A percentile compares a stretch with the other conserved stretches of the same genome.
Conservation (phyloP, 2,329 filamentous ascomycete genomes). For the Aspergillus chevalieri region DNA sequence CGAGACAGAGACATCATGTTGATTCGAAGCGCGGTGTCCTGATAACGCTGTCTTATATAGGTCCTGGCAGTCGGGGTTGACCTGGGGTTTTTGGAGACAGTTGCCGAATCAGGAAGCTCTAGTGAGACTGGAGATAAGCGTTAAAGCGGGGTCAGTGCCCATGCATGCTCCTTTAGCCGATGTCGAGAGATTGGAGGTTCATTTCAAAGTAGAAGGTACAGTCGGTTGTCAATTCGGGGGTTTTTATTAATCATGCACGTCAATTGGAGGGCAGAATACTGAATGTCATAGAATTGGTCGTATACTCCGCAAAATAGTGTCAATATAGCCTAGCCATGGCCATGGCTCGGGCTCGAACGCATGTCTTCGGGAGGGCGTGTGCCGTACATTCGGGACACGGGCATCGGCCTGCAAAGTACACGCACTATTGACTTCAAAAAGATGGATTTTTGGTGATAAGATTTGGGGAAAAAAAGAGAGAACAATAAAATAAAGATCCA, state of each 20-base stretch:
- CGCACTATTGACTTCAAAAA: constrained; percentile 4
- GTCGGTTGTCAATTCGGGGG: neutral
- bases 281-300: neutral
- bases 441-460: neutral
- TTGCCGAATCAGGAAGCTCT: constrained; percentile 2
- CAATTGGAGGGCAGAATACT: too few relatives aligned
- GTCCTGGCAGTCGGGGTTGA: constrained; percentile 3
- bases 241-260: neutral
- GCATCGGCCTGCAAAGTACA: neutral
- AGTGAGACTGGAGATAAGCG: constrained; percentile 8
- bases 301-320: too few relatives aligned
- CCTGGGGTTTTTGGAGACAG: neutral
- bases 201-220: neutral
- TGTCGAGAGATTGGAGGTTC: neutral
- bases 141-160: constrained; percentile 3
- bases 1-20: neutral
- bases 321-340: too few relatives aligned
- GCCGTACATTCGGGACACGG: constrained; percentile 2
- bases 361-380: neutral
- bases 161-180: neutral
- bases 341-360: too few relatives aligned
- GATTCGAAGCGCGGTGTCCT: neutral
- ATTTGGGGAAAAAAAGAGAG: neutral
- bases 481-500: neutral
- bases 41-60: neutral